These are phyloP conservation scores for Globisporangium cystogenes DNA, from an alignment of 352 stramenopile genomes.

Conservation along the genomic window DNA sequence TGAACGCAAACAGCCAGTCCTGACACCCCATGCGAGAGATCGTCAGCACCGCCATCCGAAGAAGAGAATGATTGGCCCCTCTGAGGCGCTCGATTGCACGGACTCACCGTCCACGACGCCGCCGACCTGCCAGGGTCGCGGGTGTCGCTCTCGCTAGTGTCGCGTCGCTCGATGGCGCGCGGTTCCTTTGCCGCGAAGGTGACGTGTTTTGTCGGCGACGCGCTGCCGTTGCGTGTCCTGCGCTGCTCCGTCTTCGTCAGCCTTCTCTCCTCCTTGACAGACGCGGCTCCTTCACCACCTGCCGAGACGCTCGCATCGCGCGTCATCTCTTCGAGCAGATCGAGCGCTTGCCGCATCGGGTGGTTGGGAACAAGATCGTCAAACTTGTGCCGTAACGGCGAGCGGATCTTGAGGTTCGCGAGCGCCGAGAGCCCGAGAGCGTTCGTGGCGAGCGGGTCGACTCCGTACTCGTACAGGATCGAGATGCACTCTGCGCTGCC, in stretches of 20 bases:
- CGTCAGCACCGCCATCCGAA: not conserved
- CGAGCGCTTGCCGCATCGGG: conserved; percentile 39
- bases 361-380: conserved; percentile 45
- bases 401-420: conserved; percentile 54
- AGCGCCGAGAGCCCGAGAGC: conserved; percentile 42
- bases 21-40: too few relatives aligned
- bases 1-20: conserved; percentile 19
- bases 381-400: conserved; percentile 61
- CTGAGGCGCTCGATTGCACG: too few relatives aligned
- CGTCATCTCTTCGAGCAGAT: conserved; percentile 36
- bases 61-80: too few relatives aligned
- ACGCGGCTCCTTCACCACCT: not conserved
- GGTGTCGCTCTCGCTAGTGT: not conserved
- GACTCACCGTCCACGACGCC: conserved; percentile 11
- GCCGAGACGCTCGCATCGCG: conserved; percentile 3
- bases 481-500: conserved; percentile 50
- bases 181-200: not conserved
- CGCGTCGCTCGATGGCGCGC: not conserved
- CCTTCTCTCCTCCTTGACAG: not conserved
- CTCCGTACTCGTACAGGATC: conserved; percentile 63
- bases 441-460: conserved; percentile 43
- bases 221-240: too few relatives aligned
- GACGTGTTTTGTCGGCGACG: not conserved
- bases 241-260: not conserved
- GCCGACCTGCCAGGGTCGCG: not conserved